Evolutionary conservation across 2,329 filamentous ascomycete species (phyloP), one percentile per base, ranked within the genome.

Genomic region (Aspergillus pseudonomiae): DNA sequence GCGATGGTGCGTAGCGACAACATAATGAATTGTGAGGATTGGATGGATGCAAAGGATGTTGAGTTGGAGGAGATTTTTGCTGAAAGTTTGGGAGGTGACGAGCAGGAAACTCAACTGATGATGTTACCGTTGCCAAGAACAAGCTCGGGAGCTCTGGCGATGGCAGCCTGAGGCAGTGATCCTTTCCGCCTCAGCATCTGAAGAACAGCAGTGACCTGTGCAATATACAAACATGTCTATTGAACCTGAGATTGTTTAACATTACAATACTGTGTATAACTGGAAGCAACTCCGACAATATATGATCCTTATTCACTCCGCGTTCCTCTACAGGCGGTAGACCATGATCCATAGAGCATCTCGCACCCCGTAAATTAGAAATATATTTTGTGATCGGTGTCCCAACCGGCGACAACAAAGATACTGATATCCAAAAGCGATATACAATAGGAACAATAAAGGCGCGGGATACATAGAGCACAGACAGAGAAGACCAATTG

Each of bases 1-100:
- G 86, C 84, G 68, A 90, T 76, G 65, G 84, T 81, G 77, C 90
- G 85, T 69, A 92, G 81, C 69, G 90, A 89, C 75, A 93, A 82
- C 91, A 93, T 93, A 57, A 57, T 69, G 57, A 46, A 56, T 39
- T 41, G 48, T n/a, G 48, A 30, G 50, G 24, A 46, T 24, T 28
- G 28, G 41, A 57, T 43, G 36, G 30, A 63, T 50, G 52, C 43
- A 50, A 61, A 46, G 21, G 43, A 46, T 26, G 46, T 58, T 46
- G 46, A 48, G 30, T 26, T 30, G 45, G 55, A 62, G 64, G 12
- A 28, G 46, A 26, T 30, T 50, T 50, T 62, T 54, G 55, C 59
- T 60, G 66, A 63, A 50, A 63, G 65, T 52, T 65, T 54, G 28
- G 28, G 26, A 28, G 26, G 30, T 30, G 62, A 65, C 61, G 65